phyloP scores from a whole-genome alignment of 139 green algal genomes.

The Micractinium sp. region DNA sequence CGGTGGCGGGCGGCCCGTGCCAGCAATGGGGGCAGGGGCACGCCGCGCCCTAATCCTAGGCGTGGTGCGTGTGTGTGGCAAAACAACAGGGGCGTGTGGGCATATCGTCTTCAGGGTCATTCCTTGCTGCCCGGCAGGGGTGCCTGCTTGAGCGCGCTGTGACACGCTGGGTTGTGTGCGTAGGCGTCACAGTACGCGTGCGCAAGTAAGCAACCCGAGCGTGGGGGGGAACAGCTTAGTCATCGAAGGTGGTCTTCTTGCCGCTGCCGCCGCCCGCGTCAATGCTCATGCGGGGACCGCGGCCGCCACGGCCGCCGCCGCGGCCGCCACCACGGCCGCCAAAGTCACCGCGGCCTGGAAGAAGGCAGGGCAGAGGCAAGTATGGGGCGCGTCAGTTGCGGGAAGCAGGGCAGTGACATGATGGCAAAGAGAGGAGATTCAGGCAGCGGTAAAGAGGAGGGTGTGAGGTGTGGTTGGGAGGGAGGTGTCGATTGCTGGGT shows the following conservation, averaged over 20 bases:
- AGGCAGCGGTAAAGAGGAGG: background rate
- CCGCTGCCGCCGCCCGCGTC: conserved; percentile 45
- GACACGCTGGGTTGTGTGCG: no score
- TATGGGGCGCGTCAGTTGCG: background rate
- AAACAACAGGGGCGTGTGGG: background rate
- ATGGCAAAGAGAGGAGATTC: background rate
- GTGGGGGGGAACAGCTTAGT: conserved; percentile 15
- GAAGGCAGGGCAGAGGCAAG: background rate
- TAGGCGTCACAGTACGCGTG: no score
- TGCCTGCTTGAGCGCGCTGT: no score
- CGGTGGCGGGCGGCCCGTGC: background rate
- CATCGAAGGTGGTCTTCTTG: conserved; percentile 71
- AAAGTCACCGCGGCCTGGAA: background rate
- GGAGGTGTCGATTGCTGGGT: conserved; percentile 53
- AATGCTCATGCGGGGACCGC: conserved; percentile 57
- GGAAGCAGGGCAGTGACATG: background rate
- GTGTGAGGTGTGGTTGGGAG: background rate
- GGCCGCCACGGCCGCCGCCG: conserved; percentile 44
- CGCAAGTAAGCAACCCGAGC: no score
- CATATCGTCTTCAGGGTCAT: background rate
- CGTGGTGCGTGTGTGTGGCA: background rate
- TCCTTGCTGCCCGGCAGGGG: background rate
- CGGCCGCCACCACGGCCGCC: conserved; percentile 47
- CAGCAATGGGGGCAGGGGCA: background rate
- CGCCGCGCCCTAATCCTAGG: background rate